Percentiles rank a stretch among this genome's conserved stretches.
phyloP scores from a whole-genome alignment of 139 green algal species.

The Volvox reticuliferus region DNA sequence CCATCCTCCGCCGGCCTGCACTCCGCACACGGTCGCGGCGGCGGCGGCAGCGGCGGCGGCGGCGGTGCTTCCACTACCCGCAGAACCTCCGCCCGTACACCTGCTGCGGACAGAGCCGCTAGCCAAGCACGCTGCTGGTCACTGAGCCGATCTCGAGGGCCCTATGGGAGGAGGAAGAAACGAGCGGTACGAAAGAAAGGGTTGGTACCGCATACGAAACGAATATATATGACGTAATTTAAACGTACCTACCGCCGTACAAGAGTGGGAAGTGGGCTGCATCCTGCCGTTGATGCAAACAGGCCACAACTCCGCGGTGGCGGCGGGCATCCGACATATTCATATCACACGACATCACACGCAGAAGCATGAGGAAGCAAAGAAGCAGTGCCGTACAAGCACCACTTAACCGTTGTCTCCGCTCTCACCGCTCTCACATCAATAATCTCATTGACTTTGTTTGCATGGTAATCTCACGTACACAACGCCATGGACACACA shows the following conservation, averaged over 20 bases:
- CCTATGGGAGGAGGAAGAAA: slow-evolving; percentile 49
- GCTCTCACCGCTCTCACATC: too few relatives aligned
- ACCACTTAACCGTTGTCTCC: too few relatives aligned
- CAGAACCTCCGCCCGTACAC: slow-evolving; percentile 60
- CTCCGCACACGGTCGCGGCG: neutral
- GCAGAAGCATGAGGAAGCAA: too few relatives aligned
- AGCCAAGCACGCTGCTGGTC: slow-evolving; percentile 88
- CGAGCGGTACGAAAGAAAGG: neutral
- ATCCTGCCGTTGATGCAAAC: too few relatives aligned
- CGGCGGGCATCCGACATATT: too few relatives aligned
- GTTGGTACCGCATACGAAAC: neutral
- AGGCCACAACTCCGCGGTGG: neutral
- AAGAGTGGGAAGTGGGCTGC: neutral
- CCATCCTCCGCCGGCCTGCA: neutral
- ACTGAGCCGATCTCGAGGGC: slow-evolving; percentile 84
- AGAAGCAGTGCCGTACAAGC: too few relatives aligned
- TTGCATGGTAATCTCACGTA: neutral
- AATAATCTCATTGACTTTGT: neutral
- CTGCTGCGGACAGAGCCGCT: slow-evolving; percentile 65
- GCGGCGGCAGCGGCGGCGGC: neutral
- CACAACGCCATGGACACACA: neutral
- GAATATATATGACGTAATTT: neutral
- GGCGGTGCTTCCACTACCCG: slow-evolving; percentile 32
- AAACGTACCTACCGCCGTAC: neutral
- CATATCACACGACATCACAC: too few relatives aligned